Conservation (phyloP, 495 filamentous ascomycete genomes). For the Neurospora terricola region DNA sequence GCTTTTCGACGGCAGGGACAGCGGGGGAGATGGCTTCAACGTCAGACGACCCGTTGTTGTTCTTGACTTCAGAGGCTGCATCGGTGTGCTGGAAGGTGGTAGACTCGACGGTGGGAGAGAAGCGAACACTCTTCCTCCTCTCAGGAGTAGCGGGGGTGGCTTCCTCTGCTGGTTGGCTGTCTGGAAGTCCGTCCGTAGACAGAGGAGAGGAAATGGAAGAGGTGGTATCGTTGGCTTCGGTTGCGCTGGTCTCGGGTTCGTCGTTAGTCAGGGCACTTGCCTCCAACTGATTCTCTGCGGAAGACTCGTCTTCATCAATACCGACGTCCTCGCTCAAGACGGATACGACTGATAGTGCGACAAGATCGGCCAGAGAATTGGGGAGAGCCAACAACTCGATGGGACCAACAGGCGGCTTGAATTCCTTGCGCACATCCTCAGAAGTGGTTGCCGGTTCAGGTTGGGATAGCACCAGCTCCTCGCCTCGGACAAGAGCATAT, state of each 20-base stretch:
- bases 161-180: background rate
- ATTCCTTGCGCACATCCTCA: background rate
- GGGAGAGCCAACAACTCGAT: conserved; percentile 20
- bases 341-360: conserved; percentile 3
- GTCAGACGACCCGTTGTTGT: background rate
- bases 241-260: background rate
- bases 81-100: conserved; percentile 42
- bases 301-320: background rate
- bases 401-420: conserved; percentile 19
- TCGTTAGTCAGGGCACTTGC: background rate
- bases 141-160: conserved; percentile 13
- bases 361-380: conserved; percentile 17
- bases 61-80: background rate
- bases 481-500: background rate
- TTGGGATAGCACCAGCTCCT: background rate
- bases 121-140: conserved; percentile 51
- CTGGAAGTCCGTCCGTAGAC: background rate
- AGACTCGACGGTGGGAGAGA: conserved; percentile 51
- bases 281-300: background rate
- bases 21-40: background rate
- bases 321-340: background rate
- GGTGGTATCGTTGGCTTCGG: background rate
- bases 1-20: background rate
- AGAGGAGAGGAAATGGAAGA: conserved; percentile 2
- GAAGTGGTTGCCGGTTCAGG: background rate